phyloP scores from a whole-genome alignment of 2,329 filamentous ascomycete species.

The Leptoxyphium fumago region DNA sequence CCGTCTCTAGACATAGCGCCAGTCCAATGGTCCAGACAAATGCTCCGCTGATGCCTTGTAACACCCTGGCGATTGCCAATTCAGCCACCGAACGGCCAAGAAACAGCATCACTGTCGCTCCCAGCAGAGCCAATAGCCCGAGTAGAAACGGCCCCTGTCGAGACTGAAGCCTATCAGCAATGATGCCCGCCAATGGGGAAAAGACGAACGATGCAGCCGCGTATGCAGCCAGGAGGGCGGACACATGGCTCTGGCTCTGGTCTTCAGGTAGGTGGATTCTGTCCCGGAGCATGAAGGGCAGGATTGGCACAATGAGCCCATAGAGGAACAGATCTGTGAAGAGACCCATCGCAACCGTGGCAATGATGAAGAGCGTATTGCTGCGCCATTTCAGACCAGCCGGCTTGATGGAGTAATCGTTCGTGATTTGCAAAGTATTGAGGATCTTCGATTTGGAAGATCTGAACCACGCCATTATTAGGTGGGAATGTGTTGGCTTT shows the following conservation, averaged over 20 bases:
- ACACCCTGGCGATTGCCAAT: constrained; percentile 36
- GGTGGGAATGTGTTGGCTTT: too few species aligned
- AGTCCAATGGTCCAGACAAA: constrained; percentile 47
- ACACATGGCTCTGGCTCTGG: constrained; percentile 38
- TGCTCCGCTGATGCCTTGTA: constrained; percentile 44
- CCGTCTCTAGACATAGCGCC: constrained; percentile 44
- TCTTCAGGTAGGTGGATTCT: constrained; percentile 33
- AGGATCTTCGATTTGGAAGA: constrained; percentile 8
- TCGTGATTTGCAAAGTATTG: constrained; percentile 21
- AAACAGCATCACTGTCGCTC: constrained; percentile 41
- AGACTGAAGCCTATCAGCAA: constrained; percentile 39
- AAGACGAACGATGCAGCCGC: constrained; percentile 38
- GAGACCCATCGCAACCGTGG: constrained; percentile 40
- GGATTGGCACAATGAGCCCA: constrained; percentile 42
- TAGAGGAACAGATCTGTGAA: constrained; percentile 48
- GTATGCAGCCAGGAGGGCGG: constrained; percentile 39
- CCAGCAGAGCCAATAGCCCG: constrained; percentile 37
- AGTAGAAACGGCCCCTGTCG: constrained; percentile 43
- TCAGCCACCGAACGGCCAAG: constrained; percentile 33
- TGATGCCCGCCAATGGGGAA: constrained; percentile 37
- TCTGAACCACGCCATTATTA: too few species aligned
- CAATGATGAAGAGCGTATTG: constrained; percentile 42
- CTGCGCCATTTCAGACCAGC: constrained; percentile 39
- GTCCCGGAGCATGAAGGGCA: constrained; percentile 42
- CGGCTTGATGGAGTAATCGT: constrained; percentile 19